Evolutionary conservation across 1,284 basidiomycete genomes (phyloP).

Genomic region (Ustanciosporium gigantosporum): DNA sequence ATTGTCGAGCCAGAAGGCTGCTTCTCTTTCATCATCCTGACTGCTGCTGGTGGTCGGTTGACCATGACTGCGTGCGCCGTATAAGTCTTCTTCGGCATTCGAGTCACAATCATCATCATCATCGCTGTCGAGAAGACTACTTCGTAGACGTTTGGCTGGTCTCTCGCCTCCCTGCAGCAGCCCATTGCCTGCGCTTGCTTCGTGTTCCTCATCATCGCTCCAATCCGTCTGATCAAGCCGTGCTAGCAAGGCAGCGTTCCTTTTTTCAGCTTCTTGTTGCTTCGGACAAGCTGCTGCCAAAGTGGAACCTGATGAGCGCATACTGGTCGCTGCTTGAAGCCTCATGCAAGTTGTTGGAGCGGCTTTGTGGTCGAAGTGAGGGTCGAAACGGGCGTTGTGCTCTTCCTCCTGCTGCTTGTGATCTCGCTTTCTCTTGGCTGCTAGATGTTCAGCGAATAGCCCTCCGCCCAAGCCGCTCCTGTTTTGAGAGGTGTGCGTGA

Average conservation of each 20-base stretch:
- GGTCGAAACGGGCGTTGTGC: neutral
- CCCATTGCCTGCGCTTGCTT: neutral
- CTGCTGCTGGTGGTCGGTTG: too few relatives aligned
- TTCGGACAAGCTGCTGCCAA: neutral
- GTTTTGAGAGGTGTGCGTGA: neutral
- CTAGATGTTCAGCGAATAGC: constrained; percentile 22
- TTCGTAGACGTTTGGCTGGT: neutral
- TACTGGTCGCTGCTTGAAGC: neutral
- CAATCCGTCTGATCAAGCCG: constrained; percentile 36
- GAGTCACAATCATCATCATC: too few relatives aligned
- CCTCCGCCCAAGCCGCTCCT: constrained; percentile 9
- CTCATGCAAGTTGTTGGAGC: neutral
- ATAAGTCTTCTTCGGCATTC: too few relatives aligned
- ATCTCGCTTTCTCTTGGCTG: constrained; percentile 4
- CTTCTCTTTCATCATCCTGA: too few relatives aligned
- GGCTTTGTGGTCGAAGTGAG: too few relatives aligned
- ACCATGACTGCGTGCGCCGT: too few relatives aligned
- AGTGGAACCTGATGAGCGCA: neutral
- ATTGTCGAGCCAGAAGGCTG: too few relatives aligned
- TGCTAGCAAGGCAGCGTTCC: constrained; percentile 33
- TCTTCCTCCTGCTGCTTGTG: neutral
- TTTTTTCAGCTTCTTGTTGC: constrained; percentile 8
- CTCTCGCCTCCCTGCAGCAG: neutral
- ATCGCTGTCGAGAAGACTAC: too few relatives aligned
- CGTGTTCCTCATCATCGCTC: constrained; percentile 39